Conservation (phyloP, 2,329 filamentous ascomycete genomes). For the Verticillium klebahnii region DNA sequence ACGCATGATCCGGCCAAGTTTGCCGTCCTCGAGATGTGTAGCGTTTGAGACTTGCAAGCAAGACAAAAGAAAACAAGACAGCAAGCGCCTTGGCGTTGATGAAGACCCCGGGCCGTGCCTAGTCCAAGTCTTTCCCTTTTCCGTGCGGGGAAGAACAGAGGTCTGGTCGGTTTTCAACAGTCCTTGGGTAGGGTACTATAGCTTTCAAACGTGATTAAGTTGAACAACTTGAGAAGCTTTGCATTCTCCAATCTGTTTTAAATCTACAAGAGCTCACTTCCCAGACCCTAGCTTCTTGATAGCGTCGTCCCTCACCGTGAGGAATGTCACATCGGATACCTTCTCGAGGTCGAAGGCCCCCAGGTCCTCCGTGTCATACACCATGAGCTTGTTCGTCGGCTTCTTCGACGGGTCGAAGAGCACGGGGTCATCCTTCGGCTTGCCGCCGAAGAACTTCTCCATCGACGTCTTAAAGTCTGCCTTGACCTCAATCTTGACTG, state of each 20-base stretch:
- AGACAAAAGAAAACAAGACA: too few species aligned
- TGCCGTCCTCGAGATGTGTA: neutral
- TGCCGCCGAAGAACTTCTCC: constrained; percentile 18
- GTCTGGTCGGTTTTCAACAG: neutral
- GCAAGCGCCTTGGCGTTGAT: too few species aligned
- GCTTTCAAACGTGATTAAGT: too few species aligned
- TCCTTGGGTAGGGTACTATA: too few species aligned
- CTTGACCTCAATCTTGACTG: constrained; percentile 19
- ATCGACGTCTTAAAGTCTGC: constrained; percentile 22
- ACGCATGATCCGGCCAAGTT: too few species aligned
- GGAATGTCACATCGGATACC: constrained; percentile 9
- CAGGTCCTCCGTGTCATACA: constrained; percentile 11
- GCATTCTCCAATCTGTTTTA: too few species aligned
- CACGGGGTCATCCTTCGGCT: constrained; percentile 11
- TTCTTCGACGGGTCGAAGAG: constrained; percentile 13
- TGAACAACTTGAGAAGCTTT: too few species aligned
- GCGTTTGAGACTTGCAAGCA: too few species aligned
- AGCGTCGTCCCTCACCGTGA: neutral
- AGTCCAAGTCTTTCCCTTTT: too few species aligned
- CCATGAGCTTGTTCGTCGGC: constrained; percentile 12
- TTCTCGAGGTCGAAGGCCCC: constrained; percentile 9
- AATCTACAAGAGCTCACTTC: neutral
- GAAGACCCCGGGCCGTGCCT: too few species aligned
- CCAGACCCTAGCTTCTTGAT: neutral
- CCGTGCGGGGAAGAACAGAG: neutral